Base-by-base conservation (phyloP, 208 protist genomes). In the Strigomonas galati region DNA sequence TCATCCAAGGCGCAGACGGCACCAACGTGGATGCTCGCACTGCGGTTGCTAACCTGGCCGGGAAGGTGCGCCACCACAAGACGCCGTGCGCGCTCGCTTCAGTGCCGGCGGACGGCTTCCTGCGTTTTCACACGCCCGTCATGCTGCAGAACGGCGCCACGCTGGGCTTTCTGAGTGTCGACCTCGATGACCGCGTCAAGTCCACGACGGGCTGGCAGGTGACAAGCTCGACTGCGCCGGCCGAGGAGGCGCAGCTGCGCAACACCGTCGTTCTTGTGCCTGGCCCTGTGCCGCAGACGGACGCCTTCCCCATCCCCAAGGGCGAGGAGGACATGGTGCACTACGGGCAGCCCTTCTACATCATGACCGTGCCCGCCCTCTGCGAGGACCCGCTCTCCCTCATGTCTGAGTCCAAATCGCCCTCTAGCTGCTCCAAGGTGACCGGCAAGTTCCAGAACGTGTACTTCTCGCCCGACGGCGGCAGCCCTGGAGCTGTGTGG, bases 261-360 rank as follows among this genome's bases (percentile, higher is more conserved):
- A 92, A 77, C 67, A 87, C 77, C 9, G 81, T 91, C 35, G 60
- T 92, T n/a, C 56, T 97, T 19, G 77, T 84, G 24, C 86, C 86
- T 0, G 78, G 85, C 26, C 82, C 83, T 9, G 80, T 84, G 48
- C 79, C 82, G 3, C 82, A 79, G 12, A 87, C 81, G n/a, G 85
- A 91, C 52, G 83, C 75, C 62, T 85, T 85, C 37, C 72, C 86
- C 0, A 77, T 82, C 27, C 89, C 89, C 1, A 52, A 73, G n/a
- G 88, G 81, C 28, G 91, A 96, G 78, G 68, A 73, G 67, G 79
- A 90, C 49, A 56, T 96, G n/a, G 83, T 97, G 28, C 89, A 95
- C 73, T 97, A 97, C 70, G 87, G 87, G 0, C 88, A 97, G 71
- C 86, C 84, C 1, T 89, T 97, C 58, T 91, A 93, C 62, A 74